Percentiles rank a stretch among this genome's conserved stretches.
Evolutionary conservation across 805 yeast genomes (phyloP).

Genomic region (Candida maesae): DNA sequence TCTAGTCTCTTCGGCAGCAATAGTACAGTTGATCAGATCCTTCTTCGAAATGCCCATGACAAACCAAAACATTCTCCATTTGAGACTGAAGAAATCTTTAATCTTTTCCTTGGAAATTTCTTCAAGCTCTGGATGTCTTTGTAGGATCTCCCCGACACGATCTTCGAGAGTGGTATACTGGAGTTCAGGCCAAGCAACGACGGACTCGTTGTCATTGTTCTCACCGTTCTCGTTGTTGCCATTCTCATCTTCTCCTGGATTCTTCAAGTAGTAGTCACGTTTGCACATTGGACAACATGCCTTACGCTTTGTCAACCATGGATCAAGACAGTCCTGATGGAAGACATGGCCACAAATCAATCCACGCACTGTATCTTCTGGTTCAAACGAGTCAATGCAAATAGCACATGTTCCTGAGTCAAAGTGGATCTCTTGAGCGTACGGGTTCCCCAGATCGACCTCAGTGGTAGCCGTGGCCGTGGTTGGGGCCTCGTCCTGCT

Average conservation of each 20-base stretch:
- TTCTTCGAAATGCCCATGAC: constrained; percentile 49
- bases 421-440: constrained; percentile 37
- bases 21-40: constrained; percentile 52
- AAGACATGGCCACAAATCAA: constrained; percentile 80
- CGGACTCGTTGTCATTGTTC: constrained; percentile 19
- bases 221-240: constrained; percentile 28
- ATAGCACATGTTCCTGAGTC: constrained; percentile 75
- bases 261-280: constrained; percentile 49
- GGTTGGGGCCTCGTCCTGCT: too few relatives aligned
- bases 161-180: constrained; percentile 38
- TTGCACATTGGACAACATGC: constrained; percentile 87
- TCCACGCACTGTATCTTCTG: constrained; percentile 64
- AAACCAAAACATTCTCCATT: constrained; percentile 44
- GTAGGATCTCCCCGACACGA: constrained; percentile 38
- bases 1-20: constrained; percentile 24
- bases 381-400: constrained; percentile 64
- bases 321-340: constrained; percentile 75
- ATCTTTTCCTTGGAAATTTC: constrained; percentile 40
- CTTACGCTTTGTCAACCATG: constrained; percentile 71
- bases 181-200: constrained; percentile 29
- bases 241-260: too few relatives aligned
- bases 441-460: constrained; percentile 24
- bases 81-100: constrained; percentile 29
- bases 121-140: constrained; percentile 42
- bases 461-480: constrained; percentile 3